Conservation (phyloP, 169 alveolate genomes). For the Plasmodium sp. region DNA sequence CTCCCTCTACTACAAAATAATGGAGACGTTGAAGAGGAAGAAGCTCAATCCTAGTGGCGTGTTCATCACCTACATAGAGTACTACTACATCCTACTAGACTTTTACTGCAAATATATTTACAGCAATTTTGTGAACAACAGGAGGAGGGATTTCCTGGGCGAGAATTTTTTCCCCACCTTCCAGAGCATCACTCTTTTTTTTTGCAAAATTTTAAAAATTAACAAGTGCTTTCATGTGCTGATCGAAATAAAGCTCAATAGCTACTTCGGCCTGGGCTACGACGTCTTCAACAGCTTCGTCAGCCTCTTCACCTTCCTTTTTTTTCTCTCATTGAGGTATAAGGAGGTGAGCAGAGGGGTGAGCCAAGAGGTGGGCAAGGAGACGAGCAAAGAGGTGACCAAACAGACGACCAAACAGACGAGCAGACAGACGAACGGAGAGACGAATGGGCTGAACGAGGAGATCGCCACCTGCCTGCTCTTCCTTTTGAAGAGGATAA, state of each 20-base stretch:
- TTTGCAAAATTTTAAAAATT: conserved; percentile 61
- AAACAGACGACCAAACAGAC: too few species aligned
- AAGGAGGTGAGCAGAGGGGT: background rate
- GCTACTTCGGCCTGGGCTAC: conserved; percentile 35
- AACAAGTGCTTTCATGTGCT: conserved; percentile 52
- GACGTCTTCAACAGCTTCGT: conserved; percentile 45
- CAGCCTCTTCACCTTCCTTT: conserved; percentile 30
- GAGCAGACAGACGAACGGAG: background rate
- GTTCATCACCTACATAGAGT: conserved; percentile 47
- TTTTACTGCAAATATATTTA: conserved; percentile 38
- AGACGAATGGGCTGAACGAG: background rate
- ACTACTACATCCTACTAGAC: conserved; percentile 45
- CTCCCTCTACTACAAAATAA: conserved; percentile 23
- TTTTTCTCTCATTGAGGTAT: conserved; percentile 30
- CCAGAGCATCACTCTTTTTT: conserved; percentile 13
- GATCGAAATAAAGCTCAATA: conserved; percentile 35
- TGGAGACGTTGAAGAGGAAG: conserved; percentile 14
- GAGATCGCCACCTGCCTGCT: conserved; percentile 4
- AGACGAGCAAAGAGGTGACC: too few species aligned
- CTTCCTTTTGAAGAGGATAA: conserved; percentile 22
- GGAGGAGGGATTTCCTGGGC: background rate
- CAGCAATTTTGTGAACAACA: background rate
- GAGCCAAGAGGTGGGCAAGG: too few species aligned
- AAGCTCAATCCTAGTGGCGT: background rate
- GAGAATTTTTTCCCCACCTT: conserved; percentile 9